phyloP scores from a whole-genome alignment of 2,329 filamentous ascomycete genomes.

The Lachnellula cervina region DNA sequence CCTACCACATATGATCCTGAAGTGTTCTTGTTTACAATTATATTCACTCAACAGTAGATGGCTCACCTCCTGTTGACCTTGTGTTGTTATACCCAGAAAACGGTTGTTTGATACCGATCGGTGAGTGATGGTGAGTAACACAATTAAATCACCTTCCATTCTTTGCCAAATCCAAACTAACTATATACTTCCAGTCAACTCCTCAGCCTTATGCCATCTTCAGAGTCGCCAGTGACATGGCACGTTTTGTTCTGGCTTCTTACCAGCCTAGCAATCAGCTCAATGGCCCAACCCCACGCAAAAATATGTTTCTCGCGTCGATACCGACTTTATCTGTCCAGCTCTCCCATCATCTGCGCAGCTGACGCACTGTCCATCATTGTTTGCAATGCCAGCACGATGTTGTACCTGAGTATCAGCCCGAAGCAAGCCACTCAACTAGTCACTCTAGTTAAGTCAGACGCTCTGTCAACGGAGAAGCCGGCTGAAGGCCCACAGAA shows the following conservation, averaged over 20 bases:
- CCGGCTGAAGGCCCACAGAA: neutral
- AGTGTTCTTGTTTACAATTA: neutral
- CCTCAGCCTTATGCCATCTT: neutral
- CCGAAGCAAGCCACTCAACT: neutral
- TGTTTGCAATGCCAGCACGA: conserved; percentile 1
- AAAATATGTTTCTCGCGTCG: conserved; percentile 5
- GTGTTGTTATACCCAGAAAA: too few relatives aligned
- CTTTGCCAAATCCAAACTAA: too few relatives aligned
- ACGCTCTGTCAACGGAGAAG: neutral
- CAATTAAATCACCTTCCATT: too few relatives aligned
- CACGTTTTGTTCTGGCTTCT: conserved; percentile 19
- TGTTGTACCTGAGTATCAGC: neutral
- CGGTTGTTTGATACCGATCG: too few relatives aligned
- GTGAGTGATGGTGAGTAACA: too few relatives aligned
- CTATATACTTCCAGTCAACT: too few relatives aligned
- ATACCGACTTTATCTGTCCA: conserved; percentile 13
- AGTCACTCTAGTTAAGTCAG: neutral
- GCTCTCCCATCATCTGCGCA: conserved; percentile 13
- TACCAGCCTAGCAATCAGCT: conserved; percentile 14
- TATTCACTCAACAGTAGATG: too few relatives aligned
- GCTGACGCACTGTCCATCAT: conserved; percentile 9
- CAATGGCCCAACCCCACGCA: conserved; percentile 19
- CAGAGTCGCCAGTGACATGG: conserved; percentile 11
- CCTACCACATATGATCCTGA: neutral
- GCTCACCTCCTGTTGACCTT: too few relatives aligned